Evolutionary conservation across 352 stramenopile genomes (phyloP).

Genomic region (Globisporangium acanthophoron): DNA sequence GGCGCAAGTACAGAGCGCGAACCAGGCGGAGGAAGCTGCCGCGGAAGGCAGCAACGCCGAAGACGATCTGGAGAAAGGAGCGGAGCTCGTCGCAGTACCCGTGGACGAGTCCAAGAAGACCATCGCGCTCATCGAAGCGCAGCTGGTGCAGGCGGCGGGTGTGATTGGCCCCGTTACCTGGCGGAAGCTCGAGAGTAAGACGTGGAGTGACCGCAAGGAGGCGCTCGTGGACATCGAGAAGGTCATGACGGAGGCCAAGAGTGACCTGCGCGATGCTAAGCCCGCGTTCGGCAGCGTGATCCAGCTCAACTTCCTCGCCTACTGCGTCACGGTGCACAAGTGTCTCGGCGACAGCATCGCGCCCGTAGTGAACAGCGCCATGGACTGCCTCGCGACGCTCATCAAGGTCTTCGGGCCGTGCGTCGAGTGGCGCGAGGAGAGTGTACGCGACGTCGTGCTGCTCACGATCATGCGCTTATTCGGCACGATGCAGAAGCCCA

Average conservation of each 20-base stretch:
- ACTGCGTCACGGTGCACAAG: slow-evolving; percentile 55
- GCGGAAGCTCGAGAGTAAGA: slow-evolving; percentile 79
- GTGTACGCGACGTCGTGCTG: slow-evolving; percentile 56
- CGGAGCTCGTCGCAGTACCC: slow-evolving; percentile 31
- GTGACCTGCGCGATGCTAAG: slow-evolving; percentile 60
- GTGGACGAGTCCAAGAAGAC: slow-evolving; percentile 48
- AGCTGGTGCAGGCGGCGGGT: slow-evolving; percentile 29
- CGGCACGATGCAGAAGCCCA: slow-evolving; percentile 69
- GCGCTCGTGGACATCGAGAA: slow-evolving; percentile 74
- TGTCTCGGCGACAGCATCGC: slow-evolving; percentile 62
- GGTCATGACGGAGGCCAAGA: slow-evolving; percentile 59
- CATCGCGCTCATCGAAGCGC: slow-evolving; percentile 34
- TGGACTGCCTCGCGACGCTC: slow-evolving; percentile 63
- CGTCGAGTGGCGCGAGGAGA: slow-evolving; percentile 65
- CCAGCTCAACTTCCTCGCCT: slow-evolving; percentile 62
- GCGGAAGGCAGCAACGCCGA: slow-evolving; percentile 7
- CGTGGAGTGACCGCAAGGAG: slow-evolving; percentile 80
- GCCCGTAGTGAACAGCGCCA: slow-evolving; percentile 64
- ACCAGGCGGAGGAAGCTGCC: slow-evolving; percentile 38
- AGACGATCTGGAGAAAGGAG: slow-evolving; percentile 19
- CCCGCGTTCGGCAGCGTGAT: slow-evolving; percentile 49
- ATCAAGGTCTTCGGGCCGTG: slow-evolving; percentile 71
- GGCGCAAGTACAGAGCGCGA: slow-evolving; percentile 24
- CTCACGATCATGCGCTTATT: slow-evolving; percentile 61
- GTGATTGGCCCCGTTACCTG: slow-evolving; percentile 61